Evolutionary conservation across 1,139 yeast species (phyloP).

Genomic region (Debaryomycetaceae sp.): DNA sequence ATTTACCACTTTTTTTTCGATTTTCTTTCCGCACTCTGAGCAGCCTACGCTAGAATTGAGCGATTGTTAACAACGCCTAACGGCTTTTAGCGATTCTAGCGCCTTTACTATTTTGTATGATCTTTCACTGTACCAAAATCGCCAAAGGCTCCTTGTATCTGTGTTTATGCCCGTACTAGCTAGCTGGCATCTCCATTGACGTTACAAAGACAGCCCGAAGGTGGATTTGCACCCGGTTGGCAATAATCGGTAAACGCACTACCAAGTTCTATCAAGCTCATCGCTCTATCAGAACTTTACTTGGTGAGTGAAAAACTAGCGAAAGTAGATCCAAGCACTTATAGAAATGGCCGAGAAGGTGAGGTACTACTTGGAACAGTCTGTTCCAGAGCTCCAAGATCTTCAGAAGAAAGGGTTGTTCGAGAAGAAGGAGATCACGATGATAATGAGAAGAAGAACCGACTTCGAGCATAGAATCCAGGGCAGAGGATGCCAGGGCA

Average conservation of each 20-base stretch:
- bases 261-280: background rate
- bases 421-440: slow-evolving; percentile 72
- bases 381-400: slow-evolving; percentile 92
- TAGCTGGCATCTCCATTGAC: too few species aligned
- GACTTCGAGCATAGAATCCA: slow-evolving; percentile 91
- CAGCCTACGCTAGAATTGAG: too few species aligned
- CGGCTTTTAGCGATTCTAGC: too few species aligned
- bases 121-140: too few species aligned
- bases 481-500: slow-evolving; percentile 76
- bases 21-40: background rate
- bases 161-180: too few species aligned
- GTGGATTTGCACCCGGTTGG: too few species aligned
- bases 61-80: too few species aligned
- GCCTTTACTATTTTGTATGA: too few species aligned
- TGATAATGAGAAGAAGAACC: slow-evolving; percentile 89
- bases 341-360: slow-evolving; percentile 65
- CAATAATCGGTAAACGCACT: background rate
- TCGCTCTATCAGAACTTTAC: background rate
- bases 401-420: slow-evolving; percentile 78
- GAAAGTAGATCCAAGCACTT: background rate
- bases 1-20: slow-evolving; percentile 34
- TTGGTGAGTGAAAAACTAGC: background rate
- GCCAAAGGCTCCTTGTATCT: too few species aligned
- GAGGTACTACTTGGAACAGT: slow-evolving; percentile 72
- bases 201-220: too few species aligned